phyloP scores from a whole-genome alignment of 2,329 filamentous ascomycete genomes.

The Lizonia empirigonia region DNA sequence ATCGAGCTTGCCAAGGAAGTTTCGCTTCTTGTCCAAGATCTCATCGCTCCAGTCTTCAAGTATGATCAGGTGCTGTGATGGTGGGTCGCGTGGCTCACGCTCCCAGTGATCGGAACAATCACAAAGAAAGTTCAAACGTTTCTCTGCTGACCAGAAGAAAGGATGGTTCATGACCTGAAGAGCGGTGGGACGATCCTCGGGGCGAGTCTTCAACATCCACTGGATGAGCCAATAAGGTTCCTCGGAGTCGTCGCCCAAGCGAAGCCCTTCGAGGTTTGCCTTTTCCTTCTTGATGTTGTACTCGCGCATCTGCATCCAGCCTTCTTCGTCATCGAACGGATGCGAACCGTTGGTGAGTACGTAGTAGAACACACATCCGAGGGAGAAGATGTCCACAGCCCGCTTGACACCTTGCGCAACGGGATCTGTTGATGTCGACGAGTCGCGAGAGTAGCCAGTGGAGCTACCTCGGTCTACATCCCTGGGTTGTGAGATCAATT shows the following conservation, averaged over 20 bases:
- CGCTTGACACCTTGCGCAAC: constrained; percentile 80
- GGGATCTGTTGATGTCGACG: constrained; percentile 47
- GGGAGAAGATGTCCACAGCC: constrained; percentile 95
- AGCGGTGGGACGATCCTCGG: constrained; percentile 72
- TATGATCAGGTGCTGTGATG: constrained; percentile 68
- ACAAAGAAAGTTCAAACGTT: constrained; percentile 89
- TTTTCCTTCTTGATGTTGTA: constrained; percentile 95
- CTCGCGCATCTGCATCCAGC: constrained; percentile 83
- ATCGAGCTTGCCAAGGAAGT: constrained; percentile 80
- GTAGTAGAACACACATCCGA: constrained; percentile 98
- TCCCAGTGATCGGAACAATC: constrained; percentile 97
- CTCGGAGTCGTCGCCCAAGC: constrained; percentile 81
- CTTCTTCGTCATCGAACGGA: constrained; percentile 91
- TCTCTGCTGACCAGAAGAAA: constrained; percentile 94
- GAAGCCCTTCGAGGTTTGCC: constrained; percentile 72
- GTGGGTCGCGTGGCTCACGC: constrained; percentile 84
- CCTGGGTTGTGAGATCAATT: constrained; percentile 72
- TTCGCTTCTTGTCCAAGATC: constrained; percentile 62
- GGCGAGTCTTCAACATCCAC: constrained; percentile 75
- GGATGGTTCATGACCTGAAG: constrained; percentile 86
- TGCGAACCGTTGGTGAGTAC: constrained; percentile 92
- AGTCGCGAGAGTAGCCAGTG: constrained; percentile 51
- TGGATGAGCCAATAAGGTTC: constrained; percentile 87
- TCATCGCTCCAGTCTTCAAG: constrained; percentile 58
- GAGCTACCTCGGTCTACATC: constrained; percentile 51